These are phyloP conservation scores for Eucalyptus sp. DNA, from an alignment of 345 rosid species.

Conservation along the genomic window DNA sequence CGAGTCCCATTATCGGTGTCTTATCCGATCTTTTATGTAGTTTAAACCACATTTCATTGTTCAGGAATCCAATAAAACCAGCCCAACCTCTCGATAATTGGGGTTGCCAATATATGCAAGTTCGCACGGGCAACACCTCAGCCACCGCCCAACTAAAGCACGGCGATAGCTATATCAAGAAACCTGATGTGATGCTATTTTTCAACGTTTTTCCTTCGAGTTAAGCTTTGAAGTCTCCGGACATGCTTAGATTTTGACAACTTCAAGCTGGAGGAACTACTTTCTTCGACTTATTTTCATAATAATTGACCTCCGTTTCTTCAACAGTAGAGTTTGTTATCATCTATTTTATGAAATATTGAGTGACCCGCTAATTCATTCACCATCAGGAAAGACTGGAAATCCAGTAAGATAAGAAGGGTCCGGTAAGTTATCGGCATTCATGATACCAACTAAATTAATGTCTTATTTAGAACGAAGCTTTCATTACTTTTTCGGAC, in stretches of 20 bases:
- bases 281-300: not conserved
- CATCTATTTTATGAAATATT: too few species aligned
- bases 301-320: not conserved
- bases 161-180: not conserved
- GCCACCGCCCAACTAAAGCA: not conserved
- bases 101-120: not conserved
- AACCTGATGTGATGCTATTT: not conserved
- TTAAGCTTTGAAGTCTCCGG: not conserved
- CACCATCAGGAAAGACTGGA: too few species aligned
- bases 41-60: not conserved
- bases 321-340: not conserved
- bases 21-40: not conserved
- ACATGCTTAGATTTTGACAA: not conserved
- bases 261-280: not conserved
- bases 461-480: not conserved
- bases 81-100: not conserved
- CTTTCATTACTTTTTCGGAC: not conserved
- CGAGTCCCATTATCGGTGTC: not conserved
- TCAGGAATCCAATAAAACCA: not conserved
- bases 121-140: not conserved
- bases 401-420: too few species aligned
- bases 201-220: not conserved
- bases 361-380: too few species aligned
- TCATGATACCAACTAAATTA: not conserved
- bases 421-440: not conserved